These are phyloP conservation scores for Penstemon eatonii DNA, from an alignment of 257 asterid genomes.

Conservation along the genomic window DNA sequence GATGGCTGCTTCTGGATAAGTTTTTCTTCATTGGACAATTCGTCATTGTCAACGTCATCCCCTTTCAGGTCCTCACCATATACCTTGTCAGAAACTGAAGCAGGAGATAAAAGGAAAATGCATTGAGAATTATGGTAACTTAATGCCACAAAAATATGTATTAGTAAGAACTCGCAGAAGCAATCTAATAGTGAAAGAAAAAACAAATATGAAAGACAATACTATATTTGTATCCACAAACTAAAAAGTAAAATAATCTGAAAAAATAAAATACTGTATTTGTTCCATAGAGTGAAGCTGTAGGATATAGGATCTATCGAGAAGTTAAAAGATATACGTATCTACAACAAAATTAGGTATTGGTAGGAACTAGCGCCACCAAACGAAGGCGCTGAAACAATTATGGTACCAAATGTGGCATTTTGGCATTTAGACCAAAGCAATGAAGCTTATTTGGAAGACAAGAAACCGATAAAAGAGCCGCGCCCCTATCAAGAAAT, in stretches of 20 bases:
- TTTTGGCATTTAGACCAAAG: neutral
- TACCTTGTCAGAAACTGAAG: neutral
- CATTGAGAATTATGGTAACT: neutral
- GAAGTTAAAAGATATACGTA: neutral
- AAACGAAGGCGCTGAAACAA: neutral
- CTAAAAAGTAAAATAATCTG: neutral
- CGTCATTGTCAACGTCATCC: neutral
- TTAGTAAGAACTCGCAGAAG: neutral
- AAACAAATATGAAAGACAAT: neutral
- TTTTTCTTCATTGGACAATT: neutral
- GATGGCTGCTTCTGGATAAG: conserved; percentile 4
- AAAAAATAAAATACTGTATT: neutral
- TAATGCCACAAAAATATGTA: neutral
- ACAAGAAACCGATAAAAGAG: neutral
- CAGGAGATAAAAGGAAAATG: neutral
- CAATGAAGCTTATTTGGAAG: neutral
- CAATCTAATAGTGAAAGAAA: neutral
- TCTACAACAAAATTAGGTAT: too few species aligned
- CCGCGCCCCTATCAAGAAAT: neutral
- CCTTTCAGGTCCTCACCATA: conserved; percentile 5
- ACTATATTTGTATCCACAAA: neutral
- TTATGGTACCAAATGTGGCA: neutral
- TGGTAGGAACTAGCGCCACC: neutral
- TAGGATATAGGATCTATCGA: too few species aligned
- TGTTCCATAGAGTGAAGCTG: too few species aligned